Percentiles rank a stretch among this genome's conserved stretches.
These are phyloP conservation scores for Penicillium decumbens DNA, from an alignment of 2,329 filamentous ascomycete species.

Conservation along the genomic window DNA sequence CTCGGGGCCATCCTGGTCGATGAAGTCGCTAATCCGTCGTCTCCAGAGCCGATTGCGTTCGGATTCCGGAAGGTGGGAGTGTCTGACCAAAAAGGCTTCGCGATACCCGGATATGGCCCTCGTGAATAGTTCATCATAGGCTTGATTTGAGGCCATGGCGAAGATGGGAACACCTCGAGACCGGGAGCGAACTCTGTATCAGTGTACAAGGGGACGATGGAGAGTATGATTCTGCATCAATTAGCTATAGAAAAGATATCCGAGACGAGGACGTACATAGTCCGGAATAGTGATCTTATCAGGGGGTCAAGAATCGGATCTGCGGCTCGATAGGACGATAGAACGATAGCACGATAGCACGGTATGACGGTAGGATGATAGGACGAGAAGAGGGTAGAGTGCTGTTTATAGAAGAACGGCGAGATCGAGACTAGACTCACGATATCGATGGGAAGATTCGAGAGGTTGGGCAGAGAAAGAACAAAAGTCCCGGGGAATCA, in stretches of 20 bases:
- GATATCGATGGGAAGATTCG: not conserved
- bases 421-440: not conserved
- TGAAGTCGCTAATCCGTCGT: constrained; percentile 37
- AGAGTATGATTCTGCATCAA: not conserved
- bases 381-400: not conserved
- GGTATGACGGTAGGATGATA: not conserved
- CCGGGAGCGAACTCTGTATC: constrained; percentile 27
- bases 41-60: constrained; percentile 42
- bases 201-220: constrained; percentile 24
- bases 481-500: not conserved
- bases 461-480: not conserved
- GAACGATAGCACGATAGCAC: not conserved
- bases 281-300: not conserved
- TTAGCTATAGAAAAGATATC: not conserved
- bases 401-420: not conserved
- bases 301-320: not conserved
- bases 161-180: constrained; percentile 10
- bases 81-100: constrained; percentile 40
- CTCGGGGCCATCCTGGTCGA: constrained; percentile 24
- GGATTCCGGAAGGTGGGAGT: constrained; percentile 40
- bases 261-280: not conserved
- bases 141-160: constrained; percentile 35
- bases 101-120: constrained; percentile 41
- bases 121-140: constrained; percentile 40
- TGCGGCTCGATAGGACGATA: not conserved